Evolutionary conservation across 345 rosid species (phyloP).

Genomic region (Camelina sativa): DNA sequence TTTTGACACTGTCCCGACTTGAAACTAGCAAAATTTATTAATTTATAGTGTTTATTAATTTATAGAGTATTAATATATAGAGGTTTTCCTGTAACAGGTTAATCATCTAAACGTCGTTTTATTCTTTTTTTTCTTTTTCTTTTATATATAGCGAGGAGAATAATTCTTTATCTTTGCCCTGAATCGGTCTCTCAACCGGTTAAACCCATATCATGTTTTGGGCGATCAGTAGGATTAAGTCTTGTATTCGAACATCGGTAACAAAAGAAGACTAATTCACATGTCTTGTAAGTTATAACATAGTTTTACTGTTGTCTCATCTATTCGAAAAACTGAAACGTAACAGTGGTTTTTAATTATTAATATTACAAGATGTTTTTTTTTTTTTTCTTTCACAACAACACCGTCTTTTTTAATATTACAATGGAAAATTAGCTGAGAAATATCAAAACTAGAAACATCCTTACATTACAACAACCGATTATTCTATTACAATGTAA

Average conservation of each 20-base stretch:
- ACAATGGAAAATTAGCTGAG: not conserved
- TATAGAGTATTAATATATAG: too few relatives aligned
- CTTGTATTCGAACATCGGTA: not conserved
- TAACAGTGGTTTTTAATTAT: not conserved
- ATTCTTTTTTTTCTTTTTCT: not conserved
- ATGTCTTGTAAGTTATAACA: not conserved
- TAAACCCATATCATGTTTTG: not conserved
- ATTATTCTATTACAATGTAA: not conserved
- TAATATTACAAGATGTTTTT: not conserved
- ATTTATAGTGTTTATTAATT: too few relatives aligned
- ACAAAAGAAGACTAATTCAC: not conserved
- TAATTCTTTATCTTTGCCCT: not conserved
- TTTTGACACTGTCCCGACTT: too few relatives aligned
- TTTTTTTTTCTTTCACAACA: not conserved
- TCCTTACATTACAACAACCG: constrained; percentile 4
- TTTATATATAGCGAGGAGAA: not conserved
- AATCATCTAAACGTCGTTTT: not conserved
- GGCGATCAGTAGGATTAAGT: not conserved
- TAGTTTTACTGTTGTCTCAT: not conserved
- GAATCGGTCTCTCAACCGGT: not conserved
- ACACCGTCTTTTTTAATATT: constrained; percentile 17
- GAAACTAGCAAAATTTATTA: too few relatives aligned
- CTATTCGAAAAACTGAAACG: not conserved
- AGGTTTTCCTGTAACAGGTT: too few relatives aligned
- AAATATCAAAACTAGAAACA: not conserved